Evolutionary conservation across 169 alveolate genomes (phyloP).

Genomic region (Eimeria acervulina): DNA sequence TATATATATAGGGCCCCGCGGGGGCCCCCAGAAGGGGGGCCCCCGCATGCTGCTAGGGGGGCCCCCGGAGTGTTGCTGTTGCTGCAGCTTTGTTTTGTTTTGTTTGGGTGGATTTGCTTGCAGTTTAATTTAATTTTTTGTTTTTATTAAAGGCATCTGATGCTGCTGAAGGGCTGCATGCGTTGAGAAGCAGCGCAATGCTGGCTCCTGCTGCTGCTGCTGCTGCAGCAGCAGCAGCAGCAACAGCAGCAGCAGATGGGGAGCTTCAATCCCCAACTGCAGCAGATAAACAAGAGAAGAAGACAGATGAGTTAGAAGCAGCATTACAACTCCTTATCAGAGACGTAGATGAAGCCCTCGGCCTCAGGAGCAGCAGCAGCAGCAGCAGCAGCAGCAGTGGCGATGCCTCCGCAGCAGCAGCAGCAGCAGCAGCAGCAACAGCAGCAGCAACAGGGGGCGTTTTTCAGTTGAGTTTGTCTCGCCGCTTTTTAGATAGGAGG

Average conservation of each 20-base stretch:
- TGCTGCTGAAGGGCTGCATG: slow-evolving; percentile 83
- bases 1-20: neutral
- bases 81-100: neutral
- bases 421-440: neutral
- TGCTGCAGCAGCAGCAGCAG: too few relatives aligned
- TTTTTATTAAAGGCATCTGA: neutral
- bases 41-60: neutral
- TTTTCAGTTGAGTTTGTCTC: neutral
- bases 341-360: neutral
- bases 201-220: too few relatives aligned
- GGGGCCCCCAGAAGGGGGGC: slow-evolving; percentile 20
- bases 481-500: neutral
- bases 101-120: neutral
- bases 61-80: neutral
- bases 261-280: too few relatives aligned
- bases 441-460: slow-evolving; percentile 1
- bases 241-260: too few relatives aligned
- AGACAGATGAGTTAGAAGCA: too few relatives aligned
- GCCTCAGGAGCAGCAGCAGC: too few relatives aligned
- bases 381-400: neutral
- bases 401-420: neutral
- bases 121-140: neutral
- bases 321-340: too few relatives aligned
- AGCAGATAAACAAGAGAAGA: too few relatives aligned
- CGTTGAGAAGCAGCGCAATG: neutral